phyloP scores from a whole-genome alignment of 2,329 filamentous ascomycete genomes.

The Fusarium metavorans region DNA sequence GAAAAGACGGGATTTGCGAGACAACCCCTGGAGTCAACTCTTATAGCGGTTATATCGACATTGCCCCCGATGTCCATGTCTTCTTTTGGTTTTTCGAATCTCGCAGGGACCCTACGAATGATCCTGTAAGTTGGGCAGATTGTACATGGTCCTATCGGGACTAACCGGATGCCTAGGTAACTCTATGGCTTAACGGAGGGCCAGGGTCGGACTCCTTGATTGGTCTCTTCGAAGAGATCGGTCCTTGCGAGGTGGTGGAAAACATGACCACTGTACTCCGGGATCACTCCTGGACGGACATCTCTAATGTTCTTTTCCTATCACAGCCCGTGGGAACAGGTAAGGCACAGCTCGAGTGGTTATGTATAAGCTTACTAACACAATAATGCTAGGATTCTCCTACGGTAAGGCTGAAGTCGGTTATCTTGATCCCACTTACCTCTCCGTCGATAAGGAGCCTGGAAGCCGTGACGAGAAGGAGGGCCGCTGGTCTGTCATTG shows the following conservation, averaged over 20 bases:
- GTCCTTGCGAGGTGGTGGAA: slow-evolving; percentile 20
- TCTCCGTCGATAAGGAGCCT: slow-evolving; percentile 11
- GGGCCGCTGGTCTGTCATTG: slow-evolving; percentile 18
- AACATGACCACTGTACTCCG: slow-evolving; percentile 16
- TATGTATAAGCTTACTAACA: no score
- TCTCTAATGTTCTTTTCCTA: slow-evolving; percentile 21
- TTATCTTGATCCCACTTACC: slow-evolving; percentile 21
- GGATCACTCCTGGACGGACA: slow-evolving; percentile 23
- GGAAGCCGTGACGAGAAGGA: not conserved
- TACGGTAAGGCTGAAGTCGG: slow-evolving; percentile 17
- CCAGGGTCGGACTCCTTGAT: slow-evolving; percentile 57
- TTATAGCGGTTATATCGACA: slow-evolving; percentile 62
- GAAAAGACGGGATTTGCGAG: slow-evolving; percentile 66
- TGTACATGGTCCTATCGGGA: no score
- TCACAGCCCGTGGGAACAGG: slow-evolving; percentile 26
- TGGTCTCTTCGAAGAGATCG: slow-evolving; percentile 26
- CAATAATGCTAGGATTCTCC: slow-evolving; percentile 5
- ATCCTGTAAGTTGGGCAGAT: not conserved
- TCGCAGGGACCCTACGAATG: slow-evolving; percentile 31
- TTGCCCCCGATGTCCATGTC: slow-evolving; percentile 14
- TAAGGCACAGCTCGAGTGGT: not conserved
- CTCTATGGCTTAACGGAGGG: slow-evolving; percentile 70
- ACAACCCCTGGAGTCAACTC: slow-evolving; percentile 28
- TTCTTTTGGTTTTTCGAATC: slow-evolving; percentile 46
- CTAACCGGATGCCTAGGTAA: slow-evolving; percentile 48